A percentile compares a stretch with the other conserved stretches of the same genome.
phyloP scores from a whole-genome alignment of 2,329 filamentous ascomycete species.

The Fusarium nurragi region DNA sequence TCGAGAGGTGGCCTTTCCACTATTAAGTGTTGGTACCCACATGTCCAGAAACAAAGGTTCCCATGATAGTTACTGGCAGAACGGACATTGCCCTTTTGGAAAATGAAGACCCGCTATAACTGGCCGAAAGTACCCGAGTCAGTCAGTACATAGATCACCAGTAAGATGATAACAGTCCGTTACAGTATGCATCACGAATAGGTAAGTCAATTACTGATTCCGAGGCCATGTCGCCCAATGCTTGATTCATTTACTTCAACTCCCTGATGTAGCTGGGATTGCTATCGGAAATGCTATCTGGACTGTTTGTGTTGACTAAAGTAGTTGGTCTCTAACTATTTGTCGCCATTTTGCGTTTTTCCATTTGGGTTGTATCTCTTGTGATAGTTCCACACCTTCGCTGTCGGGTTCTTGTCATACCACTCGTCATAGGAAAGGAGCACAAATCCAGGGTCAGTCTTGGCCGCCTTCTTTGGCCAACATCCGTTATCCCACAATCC shows the following conservation, averaged over 20 bases:
- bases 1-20: not conserved
- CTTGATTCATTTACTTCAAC: not conserved
- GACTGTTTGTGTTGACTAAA: not conserved
- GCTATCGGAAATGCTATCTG: not conserved
- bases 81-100: not conserved
- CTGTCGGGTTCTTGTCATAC: not conserved
- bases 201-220: not conserved
- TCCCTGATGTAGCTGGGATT: not conserved
- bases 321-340: not conserved
- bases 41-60: not conserved
- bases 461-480: no score
- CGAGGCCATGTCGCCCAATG: not conserved
- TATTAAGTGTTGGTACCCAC: not conserved
- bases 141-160: not conserved
- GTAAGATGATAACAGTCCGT: not conserved
- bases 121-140: not conserved
- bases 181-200: not conserved
- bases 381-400: not conserved
- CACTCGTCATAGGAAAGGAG: no score
- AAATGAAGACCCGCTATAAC: not conserved
- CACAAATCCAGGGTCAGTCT: no score
- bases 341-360: not conserved
- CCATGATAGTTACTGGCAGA: not conserved
- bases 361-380: not conserved
- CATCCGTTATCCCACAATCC: no score